Evolutionary conservation across 495 filamentous ascomycete species (phyloP), one percentile per base, ranked within the genome.

Genomic region (Penicillium mononematosum): DNA sequence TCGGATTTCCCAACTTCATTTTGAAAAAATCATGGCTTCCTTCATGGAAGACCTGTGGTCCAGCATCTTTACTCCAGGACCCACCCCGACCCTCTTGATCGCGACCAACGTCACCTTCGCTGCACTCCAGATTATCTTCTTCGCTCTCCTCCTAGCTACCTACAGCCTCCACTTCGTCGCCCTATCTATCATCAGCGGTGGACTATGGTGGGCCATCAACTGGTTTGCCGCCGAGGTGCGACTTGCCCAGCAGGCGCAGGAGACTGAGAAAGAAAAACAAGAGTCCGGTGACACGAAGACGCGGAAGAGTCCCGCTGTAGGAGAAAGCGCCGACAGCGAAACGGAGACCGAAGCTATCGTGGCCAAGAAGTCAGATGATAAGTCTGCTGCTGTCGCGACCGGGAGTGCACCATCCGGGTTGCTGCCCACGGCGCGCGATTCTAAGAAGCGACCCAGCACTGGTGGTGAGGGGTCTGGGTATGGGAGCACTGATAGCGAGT

Each of bases 51-150:
- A 91, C 53, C 87, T 98, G 55, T 95, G 91, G 87, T 81, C 83
- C 63, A 96, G 91, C 65, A 83, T 98, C 80, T 96, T 97, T 78
- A 91, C 88, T 1, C 88, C 92, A 0, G 92, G 92, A 56, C 83
- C 94, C 46, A 98, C 92, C 0, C 89, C 85, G 2, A 89, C 89
- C 24, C 86, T 98, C 39, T 75, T 98, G 19, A 73, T 95, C 67
- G 95, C 95, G 34, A 96, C 94, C 53, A 97, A 98, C 73, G 84
- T 78, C 63, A 85, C 88, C 47, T 98, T 98, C 68, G 90, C 87
- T 32, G 82, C 85, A 17, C 85, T 98, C 24, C 94, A 98, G 64
- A 36, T 86, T 42, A 78, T 96, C 31, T 84, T 98, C 57, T 71
- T 92, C 58, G 64, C 71, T 29, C 87, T 98, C 49, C 83, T 97